Base-by-base conservation (phyloP, 257 asterid genomes). In the Coffea eugenioides region DNA sequence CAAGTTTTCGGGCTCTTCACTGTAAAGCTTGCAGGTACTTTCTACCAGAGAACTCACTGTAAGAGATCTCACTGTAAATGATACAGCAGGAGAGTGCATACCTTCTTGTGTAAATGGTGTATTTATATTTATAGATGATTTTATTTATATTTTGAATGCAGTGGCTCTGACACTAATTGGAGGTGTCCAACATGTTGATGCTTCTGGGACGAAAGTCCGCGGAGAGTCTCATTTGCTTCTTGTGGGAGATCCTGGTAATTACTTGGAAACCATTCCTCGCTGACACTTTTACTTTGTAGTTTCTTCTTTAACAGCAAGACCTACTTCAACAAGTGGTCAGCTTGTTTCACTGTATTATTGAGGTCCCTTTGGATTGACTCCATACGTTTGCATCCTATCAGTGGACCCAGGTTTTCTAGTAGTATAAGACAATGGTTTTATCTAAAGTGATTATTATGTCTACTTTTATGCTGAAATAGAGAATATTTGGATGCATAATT, bases 201-300 rank as follows among this genome's bases (percentile, higher is more conserved):
- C 90, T 80, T 92, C 97, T 83, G 98, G 99, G 79, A 92, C 97
- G 77, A 95, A 93, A 92, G 89, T 96, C 74, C 91, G 99, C 46
- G 99, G 99, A 68, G 99, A 93, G 85, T 96, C 98, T 83, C 99
- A 96, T 90, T 86, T 96, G 86, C 98, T 96, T 84, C 92, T 96
- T 85, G 97, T 96, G 79, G 99, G 99, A 48, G 99, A 96, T 92
- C 99, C 99, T 81, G 99, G 99, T 96, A 92, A 86, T 70, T 56
- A 62, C 73, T 34, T 67, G 71, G 69, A 21, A 36, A 64, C 27
- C 45, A 27, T 69, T 64, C 34, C 21, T 31, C 54, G 20, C 43
- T 6, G 71, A 49, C 56, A 16, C 61, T 25, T 14, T 41, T 80
- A 66, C 36, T 51, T 23, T 74, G 78, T 34, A 68, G 52, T 73